These are phyloP conservation scores for Flaveria sonorensis DNA, from an alignment of 129 eudicot species.

Conservation along the genomic window DNA sequence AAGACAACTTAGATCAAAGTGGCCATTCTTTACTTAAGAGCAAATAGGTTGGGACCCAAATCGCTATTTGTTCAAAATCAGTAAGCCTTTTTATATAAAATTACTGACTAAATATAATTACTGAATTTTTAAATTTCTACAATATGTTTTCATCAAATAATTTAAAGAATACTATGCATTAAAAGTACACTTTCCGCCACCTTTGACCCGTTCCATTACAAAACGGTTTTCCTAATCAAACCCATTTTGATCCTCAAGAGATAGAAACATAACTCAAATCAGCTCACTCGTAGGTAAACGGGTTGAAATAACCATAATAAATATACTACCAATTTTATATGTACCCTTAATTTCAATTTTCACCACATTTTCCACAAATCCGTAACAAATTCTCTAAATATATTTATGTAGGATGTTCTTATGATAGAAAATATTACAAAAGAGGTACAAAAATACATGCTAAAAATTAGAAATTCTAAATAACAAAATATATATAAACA, in stretches of 20 bases:
- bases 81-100: not conserved
- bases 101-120: too few species aligned
- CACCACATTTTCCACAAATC: not conserved
- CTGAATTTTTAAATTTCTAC: too few species aligned
- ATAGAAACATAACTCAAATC: not conserved
- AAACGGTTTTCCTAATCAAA: not conserved
- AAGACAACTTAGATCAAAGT: not conserved
- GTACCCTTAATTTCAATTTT: not conserved
- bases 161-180: too few species aligned
- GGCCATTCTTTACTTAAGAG: not conserved
- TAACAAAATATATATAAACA: not conserved
- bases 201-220: not conserved
- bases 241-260: not conserved
- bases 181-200: not conserved
- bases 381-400: not conserved
- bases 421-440: not conserved
- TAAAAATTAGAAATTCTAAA: not conserved
- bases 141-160: too few species aligned
- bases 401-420: not conserved
- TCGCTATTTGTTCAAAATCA: not conserved
- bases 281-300: not conserved
- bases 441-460: not conserved
- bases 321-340: conserved; percentile 1
- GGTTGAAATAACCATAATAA: not conserved
- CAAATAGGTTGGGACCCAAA: not conserved